Percentiles rank a stretch among this genome's conserved stretches.
Conservation (phyloP, 2,329 filamentous ascomycete genomes). For the Pseudovirgaria hyperparasitica region DNA sequence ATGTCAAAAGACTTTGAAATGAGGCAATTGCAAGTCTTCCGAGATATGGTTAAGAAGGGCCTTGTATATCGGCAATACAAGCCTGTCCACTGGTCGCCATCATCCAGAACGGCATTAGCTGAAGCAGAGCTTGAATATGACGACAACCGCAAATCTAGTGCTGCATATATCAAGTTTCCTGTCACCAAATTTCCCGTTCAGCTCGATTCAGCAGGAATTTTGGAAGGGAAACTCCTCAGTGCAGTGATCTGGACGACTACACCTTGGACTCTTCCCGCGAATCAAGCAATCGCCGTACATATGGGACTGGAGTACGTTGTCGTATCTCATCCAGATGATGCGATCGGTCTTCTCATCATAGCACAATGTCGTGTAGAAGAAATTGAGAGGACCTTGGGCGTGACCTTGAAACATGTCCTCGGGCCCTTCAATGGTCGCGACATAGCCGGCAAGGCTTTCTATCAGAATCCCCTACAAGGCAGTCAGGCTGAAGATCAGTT, state of each 20-base stretch:
- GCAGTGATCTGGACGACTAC: slow-evolving; percentile 99
- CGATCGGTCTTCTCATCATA: slow-evolving; percentile 51
- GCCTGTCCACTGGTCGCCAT: slow-evolving; percentile 79
- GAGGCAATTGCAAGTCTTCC: slow-evolving; percentile 62
- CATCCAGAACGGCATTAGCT: slow-evolving; percentile 64
- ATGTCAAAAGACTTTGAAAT: slow-evolving; percentile 68
- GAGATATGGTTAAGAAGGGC: slow-evolving; percentile 56
- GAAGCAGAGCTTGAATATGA: slow-evolving; percentile 79
- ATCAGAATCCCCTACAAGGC: slow-evolving; percentile 58
- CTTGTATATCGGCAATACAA: slow-evolving; percentile 68
- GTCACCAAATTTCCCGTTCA: slow-evolving; percentile 34
- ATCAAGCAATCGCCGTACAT: slow-evolving; percentile 76
- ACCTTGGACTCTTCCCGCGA: slow-evolving; percentile 92
- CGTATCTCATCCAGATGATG: slow-evolving; percentile 31
- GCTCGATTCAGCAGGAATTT: slow-evolving; percentile 9
- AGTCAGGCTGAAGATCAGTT: slow-evolving; percentile 45
- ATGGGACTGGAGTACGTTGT: slow-evolving; percentile 61
- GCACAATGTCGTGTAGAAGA: slow-evolving; percentile 57
- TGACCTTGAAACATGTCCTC: slow-evolving; percentile 35
- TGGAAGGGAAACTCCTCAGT: slow-evolving; percentile 35
- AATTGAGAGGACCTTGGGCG: slow-evolving; percentile 19
- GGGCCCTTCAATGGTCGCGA: slow-evolving; percentile 50
- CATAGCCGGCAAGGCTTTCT: slow-evolving; percentile 49
- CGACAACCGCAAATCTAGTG: slow-evolving; percentile 56
- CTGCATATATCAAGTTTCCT: slow-evolving; percentile 72